Base-by-base conservation (phyloP, 1,139 yeast species). In the Blastobotrys persicus region DNA sequence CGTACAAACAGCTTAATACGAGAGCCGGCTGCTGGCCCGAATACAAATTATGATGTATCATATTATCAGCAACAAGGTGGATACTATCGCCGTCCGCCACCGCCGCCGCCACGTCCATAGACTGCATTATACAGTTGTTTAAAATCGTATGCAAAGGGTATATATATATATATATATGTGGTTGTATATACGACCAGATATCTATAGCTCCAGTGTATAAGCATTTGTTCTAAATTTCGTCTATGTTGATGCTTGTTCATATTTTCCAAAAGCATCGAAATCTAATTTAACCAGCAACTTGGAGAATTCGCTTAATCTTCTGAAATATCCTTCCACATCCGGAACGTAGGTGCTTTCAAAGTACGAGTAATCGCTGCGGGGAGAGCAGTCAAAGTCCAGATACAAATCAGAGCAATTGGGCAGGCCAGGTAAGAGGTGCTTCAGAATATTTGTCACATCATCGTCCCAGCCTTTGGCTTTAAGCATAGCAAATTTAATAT, bases 391-490 rank as follows among this genome's bases (percentile, higher is more conserved):
- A 13, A 37, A 37, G 14, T 37, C 41, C n/a, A 37, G 5, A 13
- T 37, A 37, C 14, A 37, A 14, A 4, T 37, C 41, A 11, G 17
- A 17, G 41, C 41, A 37, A 19, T 37, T n/a, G 3, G 41, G 41
- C 7, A 37, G 28, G 13, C 41, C 41, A 4, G 17, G 13, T 3
- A 37, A 14, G 12, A 37, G 41, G 7, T 37, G 26, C n/a, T 7
- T 19, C 14, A 37, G 41, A 19, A 37, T 18, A 28, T 17, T 17
- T 26, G 41, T 37, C n/a, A 37, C 41, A 14, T 37, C 41, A 23
- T 37, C 41, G 14, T 37, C 28, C 41, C 41, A 37, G 4, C 41
- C 41, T 12, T 37, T 37, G 28, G 41, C 41, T 23, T 37, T 37
- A 28, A 37, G 41, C n/a, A 37, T n/a, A 6, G 19, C 28, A 18